Base-by-base conservation (phyloP, 179 eudicot genomes). In the Silene noctiflora region DNA sequence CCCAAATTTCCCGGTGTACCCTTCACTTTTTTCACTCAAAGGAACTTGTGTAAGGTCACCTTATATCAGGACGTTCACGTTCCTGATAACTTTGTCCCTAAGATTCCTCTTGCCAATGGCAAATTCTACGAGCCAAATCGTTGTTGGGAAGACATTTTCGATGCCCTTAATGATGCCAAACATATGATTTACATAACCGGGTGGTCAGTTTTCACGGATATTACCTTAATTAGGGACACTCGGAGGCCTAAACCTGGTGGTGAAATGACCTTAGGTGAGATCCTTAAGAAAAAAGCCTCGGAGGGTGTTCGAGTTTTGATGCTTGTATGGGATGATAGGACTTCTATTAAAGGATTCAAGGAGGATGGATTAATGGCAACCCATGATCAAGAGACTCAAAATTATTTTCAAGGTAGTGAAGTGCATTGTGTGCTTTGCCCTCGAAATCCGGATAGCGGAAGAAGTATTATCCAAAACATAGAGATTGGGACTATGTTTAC, bases 241-340 rank as follows among this genome's bases (percentile, higher is more conserved):
- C 79, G 84, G 9, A 83, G 91, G 85, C 84, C 81, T 9, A 89
- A 80, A 74, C 83, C 82, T 0, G 93, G 90, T 0, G 89, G 91
- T 7, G 94, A 85, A 16, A 76, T 83, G 72, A 86, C 87, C 2
- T 71, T 90, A 0, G 94, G 94, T 0, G 89, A 90, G 63, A 80
- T 90, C 1, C 88, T 90, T 63, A 88, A 86, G 85, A 88, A 83
- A 65, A 88, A 85, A 75, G 94, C 90, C 0, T 58, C 22, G 4
- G 90, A 90, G 72, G 94, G 94, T 2, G 91, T 90, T 4, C 70
- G 91, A 60, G 88, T 90, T 27, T 31, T 85, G 29, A 85, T 90
- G 87, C 90, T 90, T 13, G 93, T 89, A 29, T 89, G 93, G 93
- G 87, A 89, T 69, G 93, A 89, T 56, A 51, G 85, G 79, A 90